Evolutionary conservation across 2,329 filamentous ascomycete genomes (phyloP).

Genomic region (Ceratocystis alfenasii): DNA sequence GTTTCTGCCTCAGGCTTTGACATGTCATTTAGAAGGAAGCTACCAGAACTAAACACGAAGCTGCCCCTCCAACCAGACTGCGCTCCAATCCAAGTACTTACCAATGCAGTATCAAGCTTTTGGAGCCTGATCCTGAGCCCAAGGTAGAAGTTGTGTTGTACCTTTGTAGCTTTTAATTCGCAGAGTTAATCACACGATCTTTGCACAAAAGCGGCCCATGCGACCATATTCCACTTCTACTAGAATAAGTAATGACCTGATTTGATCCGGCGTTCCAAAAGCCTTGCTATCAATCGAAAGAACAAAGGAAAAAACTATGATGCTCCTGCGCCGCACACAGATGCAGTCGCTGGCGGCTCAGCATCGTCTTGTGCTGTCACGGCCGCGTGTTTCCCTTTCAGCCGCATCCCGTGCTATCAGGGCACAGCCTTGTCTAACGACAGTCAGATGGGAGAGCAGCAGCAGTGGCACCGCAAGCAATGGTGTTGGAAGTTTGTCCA

Average conservation of each 20-base stretch:
- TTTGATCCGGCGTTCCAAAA: neutral
- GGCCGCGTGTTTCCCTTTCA: conserved; percentile 8
- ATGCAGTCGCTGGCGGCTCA: conserved; percentile 8
- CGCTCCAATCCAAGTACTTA: too few relatives aligned
- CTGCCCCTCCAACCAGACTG: neutral
- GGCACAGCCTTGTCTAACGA: neutral
- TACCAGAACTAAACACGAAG: neutral
- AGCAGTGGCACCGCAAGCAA: conserved; percentile 13
- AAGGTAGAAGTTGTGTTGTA: neutral
- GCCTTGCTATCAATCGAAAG: neutral
- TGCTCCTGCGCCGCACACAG: conserved; percentile 19
- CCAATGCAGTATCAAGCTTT: neutral
- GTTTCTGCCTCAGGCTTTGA: conserved; percentile 2
- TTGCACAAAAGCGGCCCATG: neutral
- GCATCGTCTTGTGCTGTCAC: conserved; percentile 10
- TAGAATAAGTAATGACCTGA: neutral
- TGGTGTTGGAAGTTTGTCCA: too few relatives aligned
- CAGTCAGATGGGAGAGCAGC: conserved; percentile 23
- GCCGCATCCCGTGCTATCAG: neutral
- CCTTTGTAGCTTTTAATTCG: neutral
- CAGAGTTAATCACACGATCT: neutral
- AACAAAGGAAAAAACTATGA: conserved; percentile 1
- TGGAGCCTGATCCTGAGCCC: neutral
- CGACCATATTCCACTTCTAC: neutral
- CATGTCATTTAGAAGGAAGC: neutral